phyloP scores from a whole-genome alignment of 2,329 filamentous ascomycete genomes.

The Aspergillus neotritici region DNA sequence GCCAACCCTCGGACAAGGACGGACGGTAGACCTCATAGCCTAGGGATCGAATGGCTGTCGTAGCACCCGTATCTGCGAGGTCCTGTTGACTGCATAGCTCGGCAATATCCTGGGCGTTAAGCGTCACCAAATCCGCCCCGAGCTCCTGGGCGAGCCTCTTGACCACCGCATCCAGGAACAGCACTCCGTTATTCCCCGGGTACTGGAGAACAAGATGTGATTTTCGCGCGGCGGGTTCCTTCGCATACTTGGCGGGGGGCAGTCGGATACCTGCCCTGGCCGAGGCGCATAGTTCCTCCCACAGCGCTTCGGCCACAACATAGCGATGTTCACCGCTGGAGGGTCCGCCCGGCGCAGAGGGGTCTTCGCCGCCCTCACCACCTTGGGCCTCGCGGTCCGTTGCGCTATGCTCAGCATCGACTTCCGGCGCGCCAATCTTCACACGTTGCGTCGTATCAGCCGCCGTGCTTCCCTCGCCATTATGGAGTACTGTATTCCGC shows the following conservation, averaged over 20 bases:
- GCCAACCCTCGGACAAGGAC: conserved; percentile 29
- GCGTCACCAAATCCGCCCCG: conserved; percentile 38
- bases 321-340: conserved; percentile 27
- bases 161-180: conserved; percentile 57
- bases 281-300: conserved; percentile 47
- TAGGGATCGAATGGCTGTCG: conserved; percentile 38
- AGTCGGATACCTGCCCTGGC: conserved; percentile 48
- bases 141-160: conserved; percentile 57
- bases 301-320: conserved; percentile 37
- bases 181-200: conserved; percentile 50
- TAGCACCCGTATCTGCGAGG: conserved; percentile 28
- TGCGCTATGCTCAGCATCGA: conserved; percentile 12
- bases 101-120: conserved; percentile 44
- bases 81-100: conserved; percentile 41
- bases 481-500: conserved; percentile 28
- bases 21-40: conserved; percentile 52
- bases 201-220: conserved; percentile 57
- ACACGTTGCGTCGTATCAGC: conserved; percentile 20
- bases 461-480: conserved; percentile 8
- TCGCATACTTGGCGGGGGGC: conserved; percentile 35
- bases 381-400: conserved; percentile 16
- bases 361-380: conserved; percentile 21
- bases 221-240: conserved; percentile 46
- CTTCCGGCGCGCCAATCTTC: conserved; percentile 20
- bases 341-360: conserved; percentile 15